Evolutionary conservation across 768 basidiomycete species (phyloP).

Genomic region (Macrocybe gigantea): DNA sequence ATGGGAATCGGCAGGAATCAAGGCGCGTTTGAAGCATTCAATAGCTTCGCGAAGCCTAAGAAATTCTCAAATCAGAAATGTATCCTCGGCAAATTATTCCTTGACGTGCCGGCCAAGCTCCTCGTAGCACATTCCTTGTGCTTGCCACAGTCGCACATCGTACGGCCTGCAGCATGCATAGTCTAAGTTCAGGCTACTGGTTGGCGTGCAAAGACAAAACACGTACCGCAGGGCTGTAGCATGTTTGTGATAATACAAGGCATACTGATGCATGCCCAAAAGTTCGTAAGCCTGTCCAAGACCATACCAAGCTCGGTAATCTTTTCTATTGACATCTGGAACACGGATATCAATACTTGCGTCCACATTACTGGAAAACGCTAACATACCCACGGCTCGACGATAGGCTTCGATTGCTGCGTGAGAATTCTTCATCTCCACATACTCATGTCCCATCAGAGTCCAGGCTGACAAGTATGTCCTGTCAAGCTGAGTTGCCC

Average conservation of each 20-base stretch:
- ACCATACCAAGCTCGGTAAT: slow-evolving; percentile 98
- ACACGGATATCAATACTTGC: background rate
- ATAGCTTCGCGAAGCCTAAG: slow-evolving; percentile 81
- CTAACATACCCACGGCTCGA: slow-evolving; percentile 80
- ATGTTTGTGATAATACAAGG: slow-evolving; percentile 93
- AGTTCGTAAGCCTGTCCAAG: slow-evolving; percentile 97
- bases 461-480: slow-evolving; percentile 98
- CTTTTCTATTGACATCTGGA: slow-evolving; percentile 90
- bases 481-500: slow-evolving; percentile 91
- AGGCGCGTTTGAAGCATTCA: slow-evolving; percentile 85
- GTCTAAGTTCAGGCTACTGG: background rate
- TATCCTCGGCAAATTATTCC: background rate
- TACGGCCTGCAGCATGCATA: slow-evolving; percentile 59
- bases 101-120: slow-evolving; percentile 71
- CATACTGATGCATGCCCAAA: slow-evolving; percentile 94
- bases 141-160: slow-evolving; percentile 95
- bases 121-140: slow-evolving; percentile 90
- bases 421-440: slow-evolving; percentile 99
- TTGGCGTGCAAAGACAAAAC: background rate
- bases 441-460: slow-evolving; percentile 97
- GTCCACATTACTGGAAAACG: background rate
- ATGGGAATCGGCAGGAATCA: slow-evolving; percentile 73
- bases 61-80: background rate
- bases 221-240: slow-evolving; percentile 84
- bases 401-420: slow-evolving; percentile 98